Evolutionary conservation across 2,329 filamentous ascomycete genomes (phyloP).

Genomic region (Rasamsonia emersonii): DNA sequence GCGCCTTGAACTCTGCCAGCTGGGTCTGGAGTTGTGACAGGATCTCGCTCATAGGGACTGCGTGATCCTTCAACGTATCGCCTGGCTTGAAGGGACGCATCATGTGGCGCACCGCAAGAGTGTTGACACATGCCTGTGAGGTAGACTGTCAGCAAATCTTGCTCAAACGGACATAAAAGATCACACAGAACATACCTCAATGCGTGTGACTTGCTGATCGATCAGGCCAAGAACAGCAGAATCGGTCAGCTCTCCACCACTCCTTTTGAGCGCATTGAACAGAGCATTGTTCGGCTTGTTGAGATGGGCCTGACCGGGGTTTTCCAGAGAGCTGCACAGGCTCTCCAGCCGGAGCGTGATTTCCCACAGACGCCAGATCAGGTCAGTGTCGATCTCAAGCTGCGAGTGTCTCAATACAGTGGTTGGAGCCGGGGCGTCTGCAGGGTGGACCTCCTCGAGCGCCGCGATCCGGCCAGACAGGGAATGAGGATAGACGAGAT

Average conservation of each 20-base stretch:
- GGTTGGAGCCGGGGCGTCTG: conserved; percentile 39
- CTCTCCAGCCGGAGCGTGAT: conserved; percentile 85
- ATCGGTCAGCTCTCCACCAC: conserved; percentile 81
- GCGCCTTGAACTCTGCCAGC: conserved; percentile 31
- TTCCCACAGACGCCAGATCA: conserved; percentile 84
- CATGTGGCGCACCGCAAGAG: conserved; percentile 70
- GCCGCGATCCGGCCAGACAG: conserved; percentile 60
- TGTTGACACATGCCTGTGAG: conserved; percentile 66
- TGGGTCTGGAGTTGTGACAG: conserved; percentile 32
- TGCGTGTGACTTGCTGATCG: conserved; percentile 89
- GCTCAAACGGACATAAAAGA: neutral
- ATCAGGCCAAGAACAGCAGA: conserved; percentile 79
- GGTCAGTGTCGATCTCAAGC: conserved; percentile 72
- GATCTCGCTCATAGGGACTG: conserved; percentile 68
- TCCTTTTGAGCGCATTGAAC: conserved; percentile 61
- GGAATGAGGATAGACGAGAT: conserved; percentile 87
- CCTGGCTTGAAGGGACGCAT: conserved; percentile 59
- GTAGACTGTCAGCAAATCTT: neutral
- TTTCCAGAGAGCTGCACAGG: conserved; percentile 83
- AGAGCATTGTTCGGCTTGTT: conserved; percentile 76
- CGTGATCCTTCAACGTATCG: conserved; percentile 59
- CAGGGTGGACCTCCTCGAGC: conserved; percentile 41
- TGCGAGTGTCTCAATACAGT: conserved; percentile 55
- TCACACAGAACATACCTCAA: conserved; percentile 62
- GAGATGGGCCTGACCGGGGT: conserved; percentile 52